Percentiles rank a stretch among this genome's conserved stretches.
Conservation (phyloP, 2,329 filamentous ascomycete species). For the Cordyceps farinosa region DNA sequence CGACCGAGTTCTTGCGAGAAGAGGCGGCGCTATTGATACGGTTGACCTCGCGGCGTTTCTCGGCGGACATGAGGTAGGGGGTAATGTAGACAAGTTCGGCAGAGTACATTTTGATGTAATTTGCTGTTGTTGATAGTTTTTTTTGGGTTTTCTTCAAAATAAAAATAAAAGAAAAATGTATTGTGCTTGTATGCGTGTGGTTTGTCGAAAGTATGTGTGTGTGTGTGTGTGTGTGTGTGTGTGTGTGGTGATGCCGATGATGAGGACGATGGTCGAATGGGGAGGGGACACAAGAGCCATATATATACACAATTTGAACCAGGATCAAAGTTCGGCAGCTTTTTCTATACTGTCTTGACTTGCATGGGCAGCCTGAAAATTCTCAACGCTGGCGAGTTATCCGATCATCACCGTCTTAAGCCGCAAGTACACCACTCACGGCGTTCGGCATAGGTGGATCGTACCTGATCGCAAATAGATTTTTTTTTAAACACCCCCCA, state of each 20-base stretch:
- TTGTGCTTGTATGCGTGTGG: background rate
- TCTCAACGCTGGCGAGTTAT: background rate
- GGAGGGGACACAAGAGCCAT: background rate
- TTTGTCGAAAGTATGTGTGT: background rate
- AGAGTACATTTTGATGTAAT: conserved; percentile 11
- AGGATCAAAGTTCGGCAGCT: background rate
- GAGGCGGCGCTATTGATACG: conserved; percentile 15
- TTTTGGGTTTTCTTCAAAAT: background rate
- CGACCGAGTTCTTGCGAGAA: conserved; percentile 17
- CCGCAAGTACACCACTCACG: background rate
- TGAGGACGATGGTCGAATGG: background rate
- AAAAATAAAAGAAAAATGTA: background rate
- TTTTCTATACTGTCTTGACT: background rate
- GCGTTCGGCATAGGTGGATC: conserved; percentile 5
- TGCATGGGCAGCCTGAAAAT: background rate
- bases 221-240: conserved; percentile 2
- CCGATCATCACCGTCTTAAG: conserved; percentile 17
- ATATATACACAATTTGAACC: conserved; percentile 14
- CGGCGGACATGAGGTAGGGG: conserved; percentile 16
- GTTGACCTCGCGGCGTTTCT: conserved; percentile 7
- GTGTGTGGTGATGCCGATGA: conserved; percentile 17
- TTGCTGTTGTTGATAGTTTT: background rate
- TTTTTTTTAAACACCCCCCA: background rate
- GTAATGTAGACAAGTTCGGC: conserved; percentile 18
- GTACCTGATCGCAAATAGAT: background rate